phyloP scores from a whole-genome alignment of 768 basidiomycete species.

The Psilocybe subaeruginosa region DNA sequence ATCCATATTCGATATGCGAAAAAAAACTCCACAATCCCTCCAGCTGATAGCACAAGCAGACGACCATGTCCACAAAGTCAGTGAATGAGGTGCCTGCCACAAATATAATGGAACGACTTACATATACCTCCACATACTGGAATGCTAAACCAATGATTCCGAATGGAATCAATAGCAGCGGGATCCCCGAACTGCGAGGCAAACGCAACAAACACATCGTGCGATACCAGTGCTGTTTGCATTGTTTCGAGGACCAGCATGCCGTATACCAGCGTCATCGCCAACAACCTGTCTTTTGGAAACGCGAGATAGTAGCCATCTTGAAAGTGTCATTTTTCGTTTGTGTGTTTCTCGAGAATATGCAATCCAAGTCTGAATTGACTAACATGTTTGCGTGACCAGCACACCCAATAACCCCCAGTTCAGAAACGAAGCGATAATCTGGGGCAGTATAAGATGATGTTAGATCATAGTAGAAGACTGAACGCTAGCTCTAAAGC shows the following conservation, averaged over 20 bases:
- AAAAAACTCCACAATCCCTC: slow-evolving; percentile 32
- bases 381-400: slow-evolving; percentile 22
- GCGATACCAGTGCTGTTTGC: slow-evolving; percentile 27
- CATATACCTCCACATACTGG: slow-evolving; percentile 31
- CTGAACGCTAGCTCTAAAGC: background rate
- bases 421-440: slow-evolving; percentile 26
- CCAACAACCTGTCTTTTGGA: slow-evolving; percentile 26
- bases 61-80: background rate
- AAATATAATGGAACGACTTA: slow-evolving; percentile 13
- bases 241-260: slow-evolving; percentile 25
- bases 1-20: slow-evolving; percentile 33
- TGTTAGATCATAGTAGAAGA: background rate
- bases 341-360: background rate
- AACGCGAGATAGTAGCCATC: slow-evolving; percentile 34
- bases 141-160: slow-evolving; percentile 29
- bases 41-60: slow-evolving; percentile 17
- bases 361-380: background rate
- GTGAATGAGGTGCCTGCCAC: background rate
- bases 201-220: slow-evolving; percentile 26
- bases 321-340: slow-evolving; percentile 4
- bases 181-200: slow-evolving; percentile 18
- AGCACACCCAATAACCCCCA: slow-evolving; percentile 30
- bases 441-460: slow-evolving; percentile 4
- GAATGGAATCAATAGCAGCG: slow-evolving; percentile 18
- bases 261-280: slow-evolving; percentile 28